Evolutionary conservation across 768 basidiomycete genomes (phyloP), one percentile per base, ranked within the genome.

Genomic region (Dictyophora rubrovolvata): DNA sequence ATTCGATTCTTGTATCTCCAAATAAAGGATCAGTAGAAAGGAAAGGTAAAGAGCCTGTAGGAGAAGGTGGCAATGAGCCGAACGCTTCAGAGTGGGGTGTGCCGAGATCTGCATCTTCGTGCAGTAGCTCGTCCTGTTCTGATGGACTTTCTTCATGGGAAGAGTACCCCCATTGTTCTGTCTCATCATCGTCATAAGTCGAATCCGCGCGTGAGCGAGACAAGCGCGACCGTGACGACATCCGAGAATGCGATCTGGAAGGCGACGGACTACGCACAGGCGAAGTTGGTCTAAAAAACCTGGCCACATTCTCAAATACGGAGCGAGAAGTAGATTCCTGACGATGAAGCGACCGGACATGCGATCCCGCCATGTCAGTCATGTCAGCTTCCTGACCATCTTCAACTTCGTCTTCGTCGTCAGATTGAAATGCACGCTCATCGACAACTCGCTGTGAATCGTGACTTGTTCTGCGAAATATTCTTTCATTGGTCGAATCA

Each of bases 81-180:
- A 85, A 89, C 47, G 82, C 78, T 72, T 87, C 78, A 56, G 87
- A 86, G 21, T 78, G 81, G 28, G 77, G 71, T 28, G 79, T 66
- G 62, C n/a, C 64, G 48, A 74, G 74, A 61, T 79, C 79, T 34
- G 60, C 69, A 17, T 71, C 69, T 33, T 69, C 64, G 12, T 69
- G 66, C 56, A 46, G 46, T 65, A 71, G 22, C 34, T 75, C 78
- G 22, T 64, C 68, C 3, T 70, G 73, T 12, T 79, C 76, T 20
- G 75, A 76, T 21, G 82, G 81, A 65, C 86, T 79, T 60, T 80
- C 88, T 66, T 93, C 91, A 21, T 82, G 88, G 2, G 91, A 92
- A n/a, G 86, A 84, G 70, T 93, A 93, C 4, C 91, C 91, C 91
- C 91, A 93, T n/a, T 89, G 79, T 63, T 91, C 88, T 70, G 65